A percentile compares a stretch with the other conserved stretches of the same genome.
Evolutionary conservation across 495 filamentous ascomycete genomes (phyloP).

Genomic region (Aspergillus incahuasiensis): DNA sequence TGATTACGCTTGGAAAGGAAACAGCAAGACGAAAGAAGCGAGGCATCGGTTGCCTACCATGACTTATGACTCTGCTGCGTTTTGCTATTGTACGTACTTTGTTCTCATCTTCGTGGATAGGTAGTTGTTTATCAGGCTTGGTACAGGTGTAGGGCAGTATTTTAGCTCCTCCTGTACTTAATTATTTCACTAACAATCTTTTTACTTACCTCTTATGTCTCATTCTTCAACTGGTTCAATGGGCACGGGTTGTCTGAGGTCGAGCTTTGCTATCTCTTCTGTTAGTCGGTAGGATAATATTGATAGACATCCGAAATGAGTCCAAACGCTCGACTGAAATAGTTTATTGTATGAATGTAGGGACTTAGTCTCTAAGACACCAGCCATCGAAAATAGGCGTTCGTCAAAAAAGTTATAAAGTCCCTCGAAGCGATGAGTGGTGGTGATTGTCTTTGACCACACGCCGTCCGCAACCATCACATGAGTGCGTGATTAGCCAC

Average conservation of each 20-base stretch:
- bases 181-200: not conserved
- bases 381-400: not conserved
- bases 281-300: no score
- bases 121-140: not conserved
- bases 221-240: no score
- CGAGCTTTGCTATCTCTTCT: no score
- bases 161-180: not conserved
- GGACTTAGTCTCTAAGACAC: not conserved
- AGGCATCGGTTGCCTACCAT: not conserved
- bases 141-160: not conserved
- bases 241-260: no score
- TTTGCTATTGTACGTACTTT: not conserved
- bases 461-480: not conserved
- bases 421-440: constrained; percentile 3
- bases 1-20: constrained; percentile 8
- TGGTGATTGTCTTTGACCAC: not conserved
- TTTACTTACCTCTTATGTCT: not conserved
- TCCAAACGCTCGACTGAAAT: no score
- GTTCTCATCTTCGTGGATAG: not conserved
- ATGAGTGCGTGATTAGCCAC: not conserved
- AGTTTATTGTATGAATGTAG: no score
- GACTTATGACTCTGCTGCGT: constrained; percentile 7
- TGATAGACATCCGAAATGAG: no score
- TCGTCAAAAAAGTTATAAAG: not conserved
- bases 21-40: not conserved